Base-by-base conservation (phyloP, 495 filamentous ascomycete species). In the Clavariopsis aquatica region DNA sequence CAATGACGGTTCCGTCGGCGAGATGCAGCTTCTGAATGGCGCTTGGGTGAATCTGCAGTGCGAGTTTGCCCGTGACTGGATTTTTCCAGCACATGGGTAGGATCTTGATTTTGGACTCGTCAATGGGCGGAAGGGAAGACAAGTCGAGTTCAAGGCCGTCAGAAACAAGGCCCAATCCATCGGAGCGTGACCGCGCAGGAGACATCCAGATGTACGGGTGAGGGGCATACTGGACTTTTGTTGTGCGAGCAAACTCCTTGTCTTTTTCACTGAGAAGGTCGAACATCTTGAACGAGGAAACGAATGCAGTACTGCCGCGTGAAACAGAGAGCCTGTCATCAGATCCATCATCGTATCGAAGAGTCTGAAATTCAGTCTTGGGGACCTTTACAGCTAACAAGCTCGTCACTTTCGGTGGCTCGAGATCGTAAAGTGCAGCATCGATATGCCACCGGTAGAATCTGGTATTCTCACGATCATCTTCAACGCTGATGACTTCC, bases 401-500 rank as follows among this genome's bases (percentile, higher is more conserved):
- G 0, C 86, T 85, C 0, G 88, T 91, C 9, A 87, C 87, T 29
- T 84, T 77, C 1, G 88, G 86, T 1, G 88, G 87, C 31, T 89
- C 82, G 19, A 89, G 78, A 13, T 82, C 88, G 71, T 91, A 91
- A 2, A 90, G 77, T 7, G 88, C 87, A 10, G 88, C 88, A 71
- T 91, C 88, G 58, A 91, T 90, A 69, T 91, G 88, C 88, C 88
- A 91, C 34, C 88, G 79, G 73, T 88, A 90, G 74, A 90, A 91
- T 24, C 87, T 83, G 5, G 88, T 90, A 72, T 80, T 84, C 46
- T 83, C 81, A 24, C 87, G 78, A 65, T 90, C 87, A 49, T 89
- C 84, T 2, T 82, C 79, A 19, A 78, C 80, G 12, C 85, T 81
- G 65, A 91, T 83, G 43, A 79, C 69, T 38, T 84, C 80, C 47